Percentiles rank a stretch among this genome's conserved stretches.
phyloP scores from a whole-genome alignment of 345 rosid species.

The Erysimum cheiranthoides region DNA sequence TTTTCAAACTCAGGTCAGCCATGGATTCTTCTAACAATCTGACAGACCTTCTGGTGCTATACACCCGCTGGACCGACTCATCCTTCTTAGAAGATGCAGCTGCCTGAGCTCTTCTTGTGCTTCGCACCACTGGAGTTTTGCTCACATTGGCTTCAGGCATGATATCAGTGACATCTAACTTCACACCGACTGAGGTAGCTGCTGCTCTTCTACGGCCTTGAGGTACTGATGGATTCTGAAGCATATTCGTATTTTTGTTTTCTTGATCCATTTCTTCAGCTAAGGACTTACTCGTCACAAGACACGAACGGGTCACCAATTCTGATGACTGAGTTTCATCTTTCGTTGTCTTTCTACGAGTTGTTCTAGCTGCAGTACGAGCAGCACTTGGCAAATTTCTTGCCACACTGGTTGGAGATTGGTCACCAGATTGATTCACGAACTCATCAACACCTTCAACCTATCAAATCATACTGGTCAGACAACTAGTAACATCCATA shows the following conservation, averaged over 20 bases:
- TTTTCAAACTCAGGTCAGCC: slow-evolving; percentile 61
- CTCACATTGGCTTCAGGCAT: slow-evolving; percentile 30
- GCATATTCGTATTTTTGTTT: slow-evolving; percentile 43
- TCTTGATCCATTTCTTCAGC: slow-evolving; percentile 54
- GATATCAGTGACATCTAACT: slow-evolving; percentile 35
- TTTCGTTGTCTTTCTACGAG: slow-evolving; percentile 54
- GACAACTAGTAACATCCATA: background rate
- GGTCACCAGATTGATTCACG: slow-evolving; percentile 42
- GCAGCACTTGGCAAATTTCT: slow-evolving; percentile 44
- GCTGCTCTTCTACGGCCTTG: slow-evolving; percentile 49
- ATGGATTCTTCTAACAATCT: slow-evolving; percentile 69
- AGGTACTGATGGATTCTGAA: slow-evolving; percentile 48
- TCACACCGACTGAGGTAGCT: slow-evolving; percentile 45
- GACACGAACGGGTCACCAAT: slow-evolving; percentile 53
- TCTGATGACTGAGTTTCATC: slow-evolving; percentile 54
- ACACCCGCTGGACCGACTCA: slow-evolving; percentile 52
- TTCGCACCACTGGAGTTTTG: slow-evolving; percentile 44
- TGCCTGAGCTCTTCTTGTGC: slow-evolving; percentile 44
- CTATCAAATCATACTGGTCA: slow-evolving; percentile 41
- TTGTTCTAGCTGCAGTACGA: slow-evolving; percentile 55
- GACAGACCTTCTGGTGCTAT: slow-evolving; percentile 73
- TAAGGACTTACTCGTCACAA: slow-evolving; percentile 43
- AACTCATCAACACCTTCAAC: slow-evolving; percentile 85
- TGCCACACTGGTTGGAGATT: slow-evolving; percentile 51
- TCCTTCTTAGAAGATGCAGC: slow-evolving; percentile 37